A percentile compares a stretch with the other conserved stretches of the same genome.
Evolutionary conservation across 2,329 filamentous ascomycete genomes (phyloP).

Genomic region (Pestalotiopsis fici): DNA sequence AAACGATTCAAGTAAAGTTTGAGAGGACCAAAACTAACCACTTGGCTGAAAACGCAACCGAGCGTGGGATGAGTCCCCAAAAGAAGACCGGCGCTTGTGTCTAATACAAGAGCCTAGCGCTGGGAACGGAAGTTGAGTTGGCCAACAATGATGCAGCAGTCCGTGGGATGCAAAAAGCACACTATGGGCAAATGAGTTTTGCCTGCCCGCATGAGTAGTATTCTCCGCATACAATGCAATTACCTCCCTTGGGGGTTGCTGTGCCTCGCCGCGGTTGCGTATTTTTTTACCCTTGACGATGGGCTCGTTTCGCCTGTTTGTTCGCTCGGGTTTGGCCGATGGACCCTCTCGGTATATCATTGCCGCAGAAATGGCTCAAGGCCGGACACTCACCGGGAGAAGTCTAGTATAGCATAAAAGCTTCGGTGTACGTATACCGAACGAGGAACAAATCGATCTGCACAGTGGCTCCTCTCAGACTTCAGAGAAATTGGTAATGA

Average conservation of each 20-base stretch:
- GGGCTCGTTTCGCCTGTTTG: not conserved
- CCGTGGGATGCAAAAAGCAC: slow-evolving; percentile 4
- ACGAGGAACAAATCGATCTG: not conserved
- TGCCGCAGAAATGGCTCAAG: not conserved
- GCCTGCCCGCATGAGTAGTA: slow-evolving; percentile 9
- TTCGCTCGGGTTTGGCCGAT: not conserved
- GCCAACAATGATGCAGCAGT: not conserved
- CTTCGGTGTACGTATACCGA: not conserved
- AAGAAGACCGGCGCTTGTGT: not conserved
- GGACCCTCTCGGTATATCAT: not conserved
- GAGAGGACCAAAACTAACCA: not conserved
- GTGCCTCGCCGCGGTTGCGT: not conserved
- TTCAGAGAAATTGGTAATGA: not conserved
- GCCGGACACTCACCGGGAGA: not conserved
- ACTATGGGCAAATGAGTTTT: not conserved
- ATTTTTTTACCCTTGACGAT: not conserved
- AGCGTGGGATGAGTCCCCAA: slow-evolving; percentile 1
- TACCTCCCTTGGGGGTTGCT: not conserved
- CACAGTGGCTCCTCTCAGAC: not conserved
- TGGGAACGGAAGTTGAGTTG: slow-evolving; percentile 7
- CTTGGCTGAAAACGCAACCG: not conserved
- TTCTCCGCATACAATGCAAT: not conserved
- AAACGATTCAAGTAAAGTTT: not conserved
- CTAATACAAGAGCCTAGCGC: not conserved
- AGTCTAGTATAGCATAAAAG: not conserved